These are phyloP conservation scores for Candida glucosophila DNA, from an alignment of 1,139 yeast genomes.

Conservation along the genomic window DNA sequence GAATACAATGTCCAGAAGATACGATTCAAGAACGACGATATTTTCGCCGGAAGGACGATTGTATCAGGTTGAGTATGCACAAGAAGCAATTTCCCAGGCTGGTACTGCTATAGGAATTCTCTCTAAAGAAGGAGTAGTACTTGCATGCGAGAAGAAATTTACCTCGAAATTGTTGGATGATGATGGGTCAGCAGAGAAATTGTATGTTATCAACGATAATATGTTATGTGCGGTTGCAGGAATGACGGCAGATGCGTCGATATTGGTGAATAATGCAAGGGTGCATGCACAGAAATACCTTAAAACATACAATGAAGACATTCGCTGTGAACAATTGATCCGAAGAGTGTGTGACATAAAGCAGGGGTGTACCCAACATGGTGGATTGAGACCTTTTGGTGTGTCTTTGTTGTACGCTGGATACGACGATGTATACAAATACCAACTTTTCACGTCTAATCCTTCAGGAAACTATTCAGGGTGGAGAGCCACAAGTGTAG, in stretches of 20 bases:
- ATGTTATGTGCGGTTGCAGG: slow-evolving; percentile 97
- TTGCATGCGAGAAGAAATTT: slow-evolving; percentile 94
- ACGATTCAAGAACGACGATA: slow-evolving; percentile 96
- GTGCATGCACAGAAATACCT: slow-evolving; percentile 76
- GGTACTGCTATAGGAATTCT: slow-evolving; percentile 96
- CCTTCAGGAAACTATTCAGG: slow-evolving; percentile 98
- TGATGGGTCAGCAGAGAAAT: slow-evolving; percentile 88
- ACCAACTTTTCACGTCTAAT: slow-evolving; percentile 89
- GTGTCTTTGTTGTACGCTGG: slow-evolving; percentile 96
- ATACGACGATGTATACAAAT: slow-evolving; percentile 80
- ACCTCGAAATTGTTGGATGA: slow-evolving; percentile 88
- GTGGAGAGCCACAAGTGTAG: slow-evolving; percentile 97
- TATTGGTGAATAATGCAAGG: slow-evolving; percentile 83
- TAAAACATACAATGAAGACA: slow-evolving; percentile 80
- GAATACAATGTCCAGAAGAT: slow-evolving; percentile 45
- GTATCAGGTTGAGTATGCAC: slow-evolving; percentile 93
- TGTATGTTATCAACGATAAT: slow-evolving; percentile 74
- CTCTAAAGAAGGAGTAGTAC: slow-evolving; percentile 86
- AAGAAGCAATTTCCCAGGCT: slow-evolving; percentile 95
- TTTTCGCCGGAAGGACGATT: slow-evolving; percentile 98
- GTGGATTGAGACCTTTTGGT: slow-evolving; percentile 97
- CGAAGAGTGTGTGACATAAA: slow-evolving; percentile 86
- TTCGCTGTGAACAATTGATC: slow-evolving; percentile 86
- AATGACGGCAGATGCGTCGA: slow-evolving; percentile 94
- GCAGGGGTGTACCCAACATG: slow-evolving; percentile 98